Base-by-base conservation (phyloP, 2,329 filamentous ascomycete genomes). In the Colletotrichum gloeosporioides region DNA sequence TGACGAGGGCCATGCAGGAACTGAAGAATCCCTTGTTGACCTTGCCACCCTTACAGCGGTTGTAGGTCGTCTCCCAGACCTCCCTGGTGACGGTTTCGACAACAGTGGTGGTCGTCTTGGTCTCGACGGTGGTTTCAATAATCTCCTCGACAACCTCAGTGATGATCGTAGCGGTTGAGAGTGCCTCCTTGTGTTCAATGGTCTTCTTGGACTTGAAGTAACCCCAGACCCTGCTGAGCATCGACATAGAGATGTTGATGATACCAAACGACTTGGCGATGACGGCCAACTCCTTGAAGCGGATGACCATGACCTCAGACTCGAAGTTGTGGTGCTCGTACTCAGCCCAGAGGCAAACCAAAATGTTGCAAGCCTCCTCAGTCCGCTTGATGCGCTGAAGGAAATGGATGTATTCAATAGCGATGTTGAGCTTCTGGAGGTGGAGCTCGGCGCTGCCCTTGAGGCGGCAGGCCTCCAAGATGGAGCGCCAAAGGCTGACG, bases 261-360 rank as follows among this genome's bases (percentile, higher is more conserved):
- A 86, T 79, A 1, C 85, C 85, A 34, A 85, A 83, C 0, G 78
- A 71, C 69, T 79, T 80, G 78, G 85, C 84, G 3, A 83, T 71
- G 0, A 80, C 76, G 25, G 83, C 85, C 6, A 87, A 80, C 63
- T 86, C 82, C 55, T 80, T 80, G 61, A 86, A 81, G 68, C 81
- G 83, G 39, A 85, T 74, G n/a, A 85, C 80, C 15, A 86, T 80
- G 3, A 78, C 68, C 78, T 84, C 79, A 0, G 81, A 78, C 67
- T 84, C 82, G n/a, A 82, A 83, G 3, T 67, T 75, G 67, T 82
- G 77, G 71, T 86, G 79, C 77, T 86, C 83, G 53, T 86, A 86
- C 78, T 87, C 85, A 1, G 82, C 82, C 85, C 85, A 87, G 8
- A 87, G 78, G 36, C 84, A 85, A 36, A 86, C 82, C 69, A 87